A percentile compares a stretch with the other conserved stretches of the same genome.
phyloP scores from a whole-genome alignment of 805 yeast genomes.

The Kazachstania martiniae region DNA sequence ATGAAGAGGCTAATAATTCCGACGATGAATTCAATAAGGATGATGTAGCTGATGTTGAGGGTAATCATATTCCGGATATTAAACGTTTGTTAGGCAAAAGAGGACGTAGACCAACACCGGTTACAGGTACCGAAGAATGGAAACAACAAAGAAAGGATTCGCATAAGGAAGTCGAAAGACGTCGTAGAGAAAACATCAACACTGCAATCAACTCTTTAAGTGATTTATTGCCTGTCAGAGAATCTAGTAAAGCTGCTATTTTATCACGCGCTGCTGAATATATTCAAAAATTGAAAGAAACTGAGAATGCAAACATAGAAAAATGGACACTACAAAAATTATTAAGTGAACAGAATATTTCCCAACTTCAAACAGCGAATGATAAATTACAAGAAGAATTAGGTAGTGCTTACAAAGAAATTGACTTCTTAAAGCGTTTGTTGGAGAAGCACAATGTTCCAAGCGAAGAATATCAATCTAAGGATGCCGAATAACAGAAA shows the following conservation, averaged over 20 bases:
- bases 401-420: constrained; percentile 85
- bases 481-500: too few species aligned
- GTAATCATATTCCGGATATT: not conserved
- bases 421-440: constrained; percentile 68
- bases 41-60: constrained; percentile 1
- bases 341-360: constrained; percentile 81
- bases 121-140: constrained; percentile 25
- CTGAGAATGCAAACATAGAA: constrained; percentile 80
- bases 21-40: constrained; percentile 1
- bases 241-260: constrained; percentile 78
- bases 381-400: constrained; percentile 81
- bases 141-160: constrained; percentile 61
- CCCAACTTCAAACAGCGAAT: constrained; percentile 74
- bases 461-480: too few species aligned
- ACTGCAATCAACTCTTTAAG: constrained; percentile 76
- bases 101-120: constrained; percentile 22
- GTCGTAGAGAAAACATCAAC: constrained; percentile 83
- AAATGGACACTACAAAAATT: constrained; percentile 93
- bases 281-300: constrained; percentile 80
- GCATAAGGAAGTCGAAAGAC: constrained; percentile 91
- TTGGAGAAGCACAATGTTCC: constrained; percentile 10
- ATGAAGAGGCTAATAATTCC: not conserved
- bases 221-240: constrained; percentile 67
- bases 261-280: constrained; percentile 82
- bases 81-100: too few species aligned